These are phyloP conservation scores for Vitis vinifera DNA, from an alignment of 164 flowering plant genomes.

Conservation along the genomic window DNA sequence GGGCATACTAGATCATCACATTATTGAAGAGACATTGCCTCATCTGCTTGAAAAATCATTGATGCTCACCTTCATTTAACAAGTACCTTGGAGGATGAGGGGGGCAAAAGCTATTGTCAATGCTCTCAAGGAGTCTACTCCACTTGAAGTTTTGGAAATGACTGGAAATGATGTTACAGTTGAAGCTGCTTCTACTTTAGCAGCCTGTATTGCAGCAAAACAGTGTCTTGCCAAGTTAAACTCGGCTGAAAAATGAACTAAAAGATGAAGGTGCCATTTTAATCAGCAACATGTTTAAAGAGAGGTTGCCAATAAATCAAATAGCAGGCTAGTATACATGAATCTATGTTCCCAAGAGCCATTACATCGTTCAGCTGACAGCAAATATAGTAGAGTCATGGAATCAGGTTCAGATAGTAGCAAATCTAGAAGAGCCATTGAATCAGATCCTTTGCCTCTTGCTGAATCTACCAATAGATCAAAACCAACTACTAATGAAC, in stretches of 20 bases:
- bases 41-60: too few species aligned
- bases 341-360: conserved; percentile 85
- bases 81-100: too few species aligned
- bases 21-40: too few species aligned
- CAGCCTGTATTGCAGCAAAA: conserved; percentile 44
- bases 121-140: too few species aligned
- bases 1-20: too few species aligned
- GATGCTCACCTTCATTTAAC: too few species aligned
- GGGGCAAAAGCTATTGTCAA: too few species aligned
- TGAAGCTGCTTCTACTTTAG: conserved; percentile 42
- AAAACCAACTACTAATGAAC: conserved; percentile 23
- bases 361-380: conserved; percentile 28
- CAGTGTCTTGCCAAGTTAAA: conserved; percentile 46
- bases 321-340: conserved; percentile 76
- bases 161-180: conserved; percentile 66
- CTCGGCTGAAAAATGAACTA: conserved; percentile 61
- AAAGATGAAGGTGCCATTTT: conserved; percentile 64
- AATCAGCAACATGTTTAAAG: conserved; percentile 41
- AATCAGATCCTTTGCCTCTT: conserved; percentile 22
- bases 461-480: conserved; percentile 17
- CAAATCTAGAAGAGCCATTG: conserved; percentile 20
- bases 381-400: too few species aligned
- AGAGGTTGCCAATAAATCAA: conserved; percentile 71
- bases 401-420: conserved; percentile 5
- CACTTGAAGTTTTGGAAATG: conserved; percentile 59